phyloP scores from a whole-genome alignment of 2,329 filamentous ascomycete genomes.

The Aspergillus piperis region DNA sequence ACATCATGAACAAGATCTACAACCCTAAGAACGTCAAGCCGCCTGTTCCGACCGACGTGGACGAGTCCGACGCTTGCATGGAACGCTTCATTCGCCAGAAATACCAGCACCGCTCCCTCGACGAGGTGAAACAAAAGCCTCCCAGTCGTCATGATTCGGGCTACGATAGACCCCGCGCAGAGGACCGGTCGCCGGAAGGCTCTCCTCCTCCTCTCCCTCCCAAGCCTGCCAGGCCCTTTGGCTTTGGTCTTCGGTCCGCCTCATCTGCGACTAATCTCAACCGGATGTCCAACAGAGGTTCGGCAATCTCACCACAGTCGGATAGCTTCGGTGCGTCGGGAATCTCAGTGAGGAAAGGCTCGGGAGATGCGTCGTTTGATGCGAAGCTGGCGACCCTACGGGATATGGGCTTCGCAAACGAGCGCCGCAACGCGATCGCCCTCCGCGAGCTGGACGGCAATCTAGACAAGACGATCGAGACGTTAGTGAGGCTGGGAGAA shows the following conservation, averaged over 20 bases:
- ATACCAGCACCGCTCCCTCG: slow-evolving; percentile 70
- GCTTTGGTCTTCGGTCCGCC: slow-evolving; percentile 66
- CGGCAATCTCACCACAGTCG: slow-evolving; percentile 27
- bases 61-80: slow-evolving; percentile 92
- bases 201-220: slow-evolving; percentile 60
- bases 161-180: slow-evolving; percentile 43
- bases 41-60: slow-evolving; percentile 82
- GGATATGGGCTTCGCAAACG: slow-evolving; percentile 91
- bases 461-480: slow-evolving; percentile 81
- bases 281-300: slow-evolving; percentile 51
- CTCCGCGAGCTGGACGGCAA: slow-evolving; percentile 83
- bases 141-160: slow-evolving; percentile 58
- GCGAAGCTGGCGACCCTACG: slow-evolving; percentile 74
- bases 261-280: slow-evolving; percentile 70
- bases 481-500: slow-evolving; percentile 79
- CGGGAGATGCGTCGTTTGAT: slow-evolving; percentile 55
- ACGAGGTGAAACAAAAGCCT: slow-evolving; percentile 47
- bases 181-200: slow-evolving; percentile 49
- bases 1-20: slow-evolving; percentile 80
- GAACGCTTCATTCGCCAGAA: slow-evolving; percentile 94
- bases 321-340: slow-evolving; percentile 17
- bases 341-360: background rate
- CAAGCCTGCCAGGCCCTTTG: slow-evolving; percentile 62
- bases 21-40: slow-evolving; percentile 83
- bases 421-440: slow-evolving; percentile 76